Base-by-base conservation (phyloP, 192 early-diverging fungal genomes). In the Coemansia sp. region DNA sequence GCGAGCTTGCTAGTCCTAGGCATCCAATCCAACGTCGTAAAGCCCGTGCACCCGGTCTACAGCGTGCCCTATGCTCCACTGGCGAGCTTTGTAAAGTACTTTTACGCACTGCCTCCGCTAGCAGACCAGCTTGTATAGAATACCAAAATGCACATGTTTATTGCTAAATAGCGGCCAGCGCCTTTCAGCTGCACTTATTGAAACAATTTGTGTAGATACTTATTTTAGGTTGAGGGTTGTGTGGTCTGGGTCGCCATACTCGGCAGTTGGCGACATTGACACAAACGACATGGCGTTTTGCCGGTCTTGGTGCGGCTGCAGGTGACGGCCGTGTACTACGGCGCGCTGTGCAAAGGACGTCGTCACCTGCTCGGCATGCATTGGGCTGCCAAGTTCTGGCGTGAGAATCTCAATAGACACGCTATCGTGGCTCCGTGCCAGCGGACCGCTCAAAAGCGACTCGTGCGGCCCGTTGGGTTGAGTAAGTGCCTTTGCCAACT, bases 21-120 rank as follows among this genome's bases (percentile, higher is more conserved):
- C 5, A 15, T 46, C 18, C 56, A 21, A 22, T 57, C 61, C 15
- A 77, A 77, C 36, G 36, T 36, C 1, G 43, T 78, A 10, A 67
- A 64, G 48, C 76, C 76, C 0, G 70, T 78, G 11, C 70, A 78
- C 27, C 76, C 76, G 14, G 70, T 78, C 3, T 78, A 78, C 27
- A 58, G 70, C 48, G 57, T 69, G 37, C 53, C 76, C 2, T 63
- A 68, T 41, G 58, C 26, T 15, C 70, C 76, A 8, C 59, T 78
- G 7, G 69, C 65, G 18, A 64, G 44, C 15, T 64, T 58, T 61
- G 44, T 78, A 55, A 72, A 78, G 41, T 69, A 78, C 29, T 78
- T 72, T 54, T 78, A 78, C 38, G 43, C 76, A 0, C 55, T 66
- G 27, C 53, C 68, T 10, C 68, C 74, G 0, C 42, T 70, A 21